These are phyloP conservation scores for Ceratobasidium sp. DNA, from an alignment of 1,284 basidiomycete species.

Conservation along the genomic window DNA sequence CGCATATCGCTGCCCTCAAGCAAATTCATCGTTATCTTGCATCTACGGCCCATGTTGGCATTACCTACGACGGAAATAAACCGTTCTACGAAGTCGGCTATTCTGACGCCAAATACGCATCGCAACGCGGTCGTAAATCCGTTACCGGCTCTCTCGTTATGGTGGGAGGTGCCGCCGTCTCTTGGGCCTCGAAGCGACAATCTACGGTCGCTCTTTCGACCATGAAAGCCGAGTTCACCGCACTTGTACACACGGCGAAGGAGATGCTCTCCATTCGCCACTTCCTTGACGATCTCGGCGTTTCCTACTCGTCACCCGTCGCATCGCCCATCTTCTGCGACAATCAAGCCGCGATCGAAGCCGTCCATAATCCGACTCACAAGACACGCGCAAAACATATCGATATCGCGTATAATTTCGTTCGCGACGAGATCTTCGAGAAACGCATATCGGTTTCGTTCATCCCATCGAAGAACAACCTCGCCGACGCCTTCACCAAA, in stretches of 20 bases:
- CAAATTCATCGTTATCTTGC: slow-evolving; percentile 24
- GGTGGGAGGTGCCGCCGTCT: slow-evolving; percentile 54
- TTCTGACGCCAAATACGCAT: slow-evolving; percentile 52
- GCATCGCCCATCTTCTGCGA: slow-evolving; percentile 47
- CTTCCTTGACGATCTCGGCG: background rate
- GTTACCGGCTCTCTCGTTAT: slow-evolving; percentile 54
- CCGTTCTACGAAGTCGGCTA: slow-evolving; percentile 42
- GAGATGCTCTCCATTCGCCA: slow-evolving; percentile 48
- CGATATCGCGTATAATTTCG: slow-evolving; percentile 31
- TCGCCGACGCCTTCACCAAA: slow-evolving; percentile 54
- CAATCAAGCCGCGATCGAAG: slow-evolving; percentile 49
- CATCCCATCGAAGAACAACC: slow-evolving; percentile 50
- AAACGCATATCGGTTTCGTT: slow-evolving; percentile 36
- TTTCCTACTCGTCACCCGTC: background rate
- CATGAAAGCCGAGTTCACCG: slow-evolving; percentile 46
- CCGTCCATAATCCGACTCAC: slow-evolving; percentile 47
- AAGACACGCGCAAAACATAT: slow-evolving; percentile 49
- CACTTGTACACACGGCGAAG: slow-evolving; percentile 13
- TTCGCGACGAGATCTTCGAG: slow-evolving; percentile 5
- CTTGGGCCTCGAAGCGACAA: slow-evolving; percentile 58
- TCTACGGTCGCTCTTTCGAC: slow-evolving; percentile 38
- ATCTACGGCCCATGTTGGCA: slow-evolving; percentile 8
- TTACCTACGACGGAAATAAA: slow-evolving; percentile 32
- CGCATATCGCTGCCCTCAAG: slow-evolving; percentile 19
- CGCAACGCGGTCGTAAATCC: slow-evolving; percentile 55